Percentiles rank a stretch among this genome's conserved stretches.
phyloP scores from a whole-genome alignment of 352 stramenopile genomes.

The Globisporangium uncinulatum region DNA sequence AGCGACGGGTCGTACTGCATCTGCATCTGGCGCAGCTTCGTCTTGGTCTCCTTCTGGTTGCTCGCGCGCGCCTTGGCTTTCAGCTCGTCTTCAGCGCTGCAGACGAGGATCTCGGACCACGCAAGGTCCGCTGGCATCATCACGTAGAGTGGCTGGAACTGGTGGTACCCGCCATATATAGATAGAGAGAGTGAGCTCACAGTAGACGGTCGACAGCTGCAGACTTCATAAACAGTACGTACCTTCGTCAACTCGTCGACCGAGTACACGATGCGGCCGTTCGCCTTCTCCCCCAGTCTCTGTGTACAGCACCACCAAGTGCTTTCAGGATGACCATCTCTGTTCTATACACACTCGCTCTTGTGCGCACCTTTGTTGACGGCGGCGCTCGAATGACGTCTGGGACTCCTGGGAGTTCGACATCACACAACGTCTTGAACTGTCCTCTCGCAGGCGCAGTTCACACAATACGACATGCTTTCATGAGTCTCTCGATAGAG shows the following conservation, averaged over 20 bases:
- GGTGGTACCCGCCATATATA: neutral
- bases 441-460: conserved; percentile 7
- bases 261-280: conserved; percentile 53
- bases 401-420: conserved; percentile 27
- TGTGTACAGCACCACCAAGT: conserved; percentile 10
- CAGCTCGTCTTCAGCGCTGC: conserved; percentile 35
- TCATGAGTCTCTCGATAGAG: neutral
- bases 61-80: conserved; percentile 37
- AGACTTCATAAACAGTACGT: neutral
- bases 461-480: neutral
- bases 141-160: conserved; percentile 71
- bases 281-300: conserved; percentile 36
- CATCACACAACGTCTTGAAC: conserved; percentile 55
- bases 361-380: conserved; percentile 21
- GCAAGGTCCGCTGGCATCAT: conserved; percentile 61
- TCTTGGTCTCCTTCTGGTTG: conserved; percentile 43
- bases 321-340: neutral
- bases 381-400: conserved; percentile 41
- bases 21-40: conserved; percentile 18
- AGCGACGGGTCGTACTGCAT: conserved; percentile 71
- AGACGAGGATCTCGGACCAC: conserved; percentile 58
- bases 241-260: conserved; percentile 61
- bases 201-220: neutral
- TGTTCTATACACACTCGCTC: neutral
- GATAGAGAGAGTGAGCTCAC: neutral